Evolutionary conservation across 1,139 yeast species (phyloP), one percentile per base, ranked within the genome.

Genomic region (Yamadazyma pseudoaaseri): DNA sequence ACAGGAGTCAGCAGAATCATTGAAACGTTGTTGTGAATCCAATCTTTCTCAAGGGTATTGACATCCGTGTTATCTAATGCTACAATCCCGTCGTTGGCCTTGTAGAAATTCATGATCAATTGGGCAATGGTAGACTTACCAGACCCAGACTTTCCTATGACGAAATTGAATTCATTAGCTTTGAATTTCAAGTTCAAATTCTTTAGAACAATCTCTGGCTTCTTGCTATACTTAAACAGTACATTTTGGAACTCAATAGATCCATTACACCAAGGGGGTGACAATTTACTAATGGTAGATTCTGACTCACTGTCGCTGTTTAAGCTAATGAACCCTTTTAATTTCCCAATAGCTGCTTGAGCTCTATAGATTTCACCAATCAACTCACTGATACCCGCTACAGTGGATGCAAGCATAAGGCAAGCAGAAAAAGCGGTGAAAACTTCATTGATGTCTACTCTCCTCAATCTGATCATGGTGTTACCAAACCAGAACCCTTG

Each of bases 401-500:
- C 58, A 2, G 78, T 66, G 10, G 79, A 70, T 0, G 94, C 86
- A 20, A 87, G 62, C 57, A 79, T 68, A 16, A 90, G 58, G 48
- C 96, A 86, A 6, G 95, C 73, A 48, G 87, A 81, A 50, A 92
- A 87, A 21, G 95, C 84, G 0, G 96, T 83, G 36, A 92, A 67
- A 0, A 90, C 86, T 26, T 78, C 73, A 11, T 83, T 81, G 1
- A 86, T 62, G 2, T 64, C 47, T 8, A 79, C 52, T 12, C 70
- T 65, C 0, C 76, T 76, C 4, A 59, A 54, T 27, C 61, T 58
- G 3, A 87, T 81, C 66, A 86, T 71, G 32, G 68, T 62, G 24
- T 81, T 74, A 3, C 97, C 98, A 58, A 81, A 90, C 85, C 95
- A 89, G 48, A 90, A 86, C 0, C 94, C 95, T 54, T 87, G 96